Evolutionary conservation across 2,329 filamentous ascomycete species (phyloP).

Genomic region (Sphaerulina vaccinii): DNA sequence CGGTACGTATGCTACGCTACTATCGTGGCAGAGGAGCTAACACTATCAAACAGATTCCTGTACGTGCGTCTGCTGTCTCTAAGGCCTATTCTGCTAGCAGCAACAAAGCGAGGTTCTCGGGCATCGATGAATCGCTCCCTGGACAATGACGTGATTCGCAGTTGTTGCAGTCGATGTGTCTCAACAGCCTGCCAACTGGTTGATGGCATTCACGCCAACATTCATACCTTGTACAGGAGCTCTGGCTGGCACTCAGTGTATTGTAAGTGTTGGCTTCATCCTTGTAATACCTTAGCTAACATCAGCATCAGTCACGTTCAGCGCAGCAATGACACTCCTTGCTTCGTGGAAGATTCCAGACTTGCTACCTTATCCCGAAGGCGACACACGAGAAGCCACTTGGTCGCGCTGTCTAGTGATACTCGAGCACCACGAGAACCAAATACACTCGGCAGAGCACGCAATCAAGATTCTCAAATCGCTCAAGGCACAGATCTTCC

Average conservation of each 20-base stretch:
- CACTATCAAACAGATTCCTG: slow-evolving; percentile 17
- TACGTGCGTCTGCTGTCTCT: slow-evolving; percentile 29
- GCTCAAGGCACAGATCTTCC: slow-evolving; percentile 23
- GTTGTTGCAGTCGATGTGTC: slow-evolving; percentile 31
- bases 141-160: slow-evolving; percentile 38
- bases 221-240: slow-evolving; percentile 27
- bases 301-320: slow-evolving; percentile 20
- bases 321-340: slow-evolving; percentile 27
- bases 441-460: slow-evolving; percentile 27
- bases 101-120: slow-evolving; percentile 32
- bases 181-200: slow-evolving; percentile 40
- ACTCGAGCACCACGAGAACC: slow-evolving; percentile 27
- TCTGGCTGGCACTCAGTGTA: slow-evolving; percentile 32
- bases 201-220: slow-evolving; percentile 38
- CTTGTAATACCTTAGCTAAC: not conserved
- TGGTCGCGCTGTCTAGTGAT: slow-evolving; percentile 27
- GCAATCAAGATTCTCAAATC: slow-evolving; percentile 26
- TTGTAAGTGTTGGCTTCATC: not conserved
- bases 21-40: not conserved
- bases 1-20: not conserved
- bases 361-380: slow-evolving; percentile 4
- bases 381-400: slow-evolving; percentile 22
- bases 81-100: slow-evolving; percentile 34
- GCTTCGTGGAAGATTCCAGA: slow-evolving; percentile 26
- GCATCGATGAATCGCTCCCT: slow-evolving; percentile 33